Conservation (phyloP, 805 yeast genomes). For the Grigorovia transvaalensis region DNA sequence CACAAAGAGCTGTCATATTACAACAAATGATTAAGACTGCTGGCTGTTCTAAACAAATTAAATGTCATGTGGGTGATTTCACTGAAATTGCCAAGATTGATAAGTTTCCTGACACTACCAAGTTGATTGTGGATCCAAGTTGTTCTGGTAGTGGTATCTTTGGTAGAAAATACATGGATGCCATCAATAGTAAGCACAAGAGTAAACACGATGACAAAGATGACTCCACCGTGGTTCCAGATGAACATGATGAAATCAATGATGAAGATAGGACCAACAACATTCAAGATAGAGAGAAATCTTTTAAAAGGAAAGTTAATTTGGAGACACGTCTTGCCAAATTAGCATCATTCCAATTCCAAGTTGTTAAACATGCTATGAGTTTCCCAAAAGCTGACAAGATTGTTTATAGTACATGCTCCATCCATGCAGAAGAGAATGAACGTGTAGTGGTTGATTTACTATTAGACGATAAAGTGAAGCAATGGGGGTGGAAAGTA, state of each 20-base stretch:
- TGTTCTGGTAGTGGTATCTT: slow-evolving; percentile 97
- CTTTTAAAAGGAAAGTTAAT: slow-evolving; percentile 37
- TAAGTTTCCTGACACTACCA: slow-evolving; percentile 58
- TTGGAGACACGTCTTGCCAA: slow-evolving; percentile 39
- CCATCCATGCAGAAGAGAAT: slow-evolving; percentile 87
- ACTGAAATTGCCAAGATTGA: slow-evolving; percentile 33
- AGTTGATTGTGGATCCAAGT: slow-evolving; percentile 87
- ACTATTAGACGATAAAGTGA: slow-evolving; percentile 54
- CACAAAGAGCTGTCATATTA: slow-evolving; percentile 56
- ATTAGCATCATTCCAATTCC: slow-evolving; percentile 77
- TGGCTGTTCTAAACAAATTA: slow-evolving; percentile 38
- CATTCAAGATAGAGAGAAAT: slow-evolving; percentile 25
- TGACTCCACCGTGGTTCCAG: slow-evolving; percentile 20
- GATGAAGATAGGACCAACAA: neutral
- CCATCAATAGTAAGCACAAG: slow-evolving; percentile 26
- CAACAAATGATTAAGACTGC: slow-evolving; percentile 74
- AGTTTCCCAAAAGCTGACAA: slow-evolving; percentile 64
- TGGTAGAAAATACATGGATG: slow-evolving; percentile 65
- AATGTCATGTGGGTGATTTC: slow-evolving; percentile 44
- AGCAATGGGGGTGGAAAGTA: slow-evolving; percentile 65
- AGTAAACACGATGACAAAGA: slow-evolving; percentile 4
- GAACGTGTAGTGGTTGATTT: slow-evolving; percentile 83
- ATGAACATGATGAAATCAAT: slow-evolving; percentile 33
- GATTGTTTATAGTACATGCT: slow-evolving; percentile 91
- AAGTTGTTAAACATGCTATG: slow-evolving; percentile 82